Percentiles rank a stretch among this genome's conserved stretches.
Evolutionary conservation across 1,284 basidiomycete species (phyloP).

Genomic region (Phylloboletellus chloephorus): DNA sequence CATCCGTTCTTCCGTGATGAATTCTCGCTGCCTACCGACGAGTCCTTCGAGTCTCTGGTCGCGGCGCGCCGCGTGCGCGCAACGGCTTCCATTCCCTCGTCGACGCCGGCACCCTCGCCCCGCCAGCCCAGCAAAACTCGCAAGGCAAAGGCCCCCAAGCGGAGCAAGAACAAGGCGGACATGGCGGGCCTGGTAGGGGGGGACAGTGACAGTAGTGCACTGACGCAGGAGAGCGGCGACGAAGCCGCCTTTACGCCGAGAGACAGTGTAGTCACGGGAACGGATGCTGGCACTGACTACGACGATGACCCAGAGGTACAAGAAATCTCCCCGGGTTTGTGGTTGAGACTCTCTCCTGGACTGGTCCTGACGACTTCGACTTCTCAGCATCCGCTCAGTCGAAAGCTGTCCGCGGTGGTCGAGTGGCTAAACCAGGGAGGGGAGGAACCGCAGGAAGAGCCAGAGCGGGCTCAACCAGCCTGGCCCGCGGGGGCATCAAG

Average conservation of each 20-base stretch:
- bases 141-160: conserved; percentile 24
- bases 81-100: conserved; percentile 51
- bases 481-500: conserved; percentile 27
- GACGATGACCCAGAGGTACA: conserved; percentile 57
- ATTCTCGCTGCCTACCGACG: conserved; percentile 57
- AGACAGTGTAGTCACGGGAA: conserved; percentile 60
- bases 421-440: conserved; percentile 24
- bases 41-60: conserved; percentile 52
- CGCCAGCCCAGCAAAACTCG: conserved; percentile 28
- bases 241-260: conserved; percentile 52
- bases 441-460: conserved; percentile 22
- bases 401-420: conserved; percentile 25
- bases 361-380: conserved; percentile 16
- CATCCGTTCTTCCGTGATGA: conserved; percentile 71
- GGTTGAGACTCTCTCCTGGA: background rate
- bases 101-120: conserved; percentile 47
- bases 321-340: conserved; percentile 52
- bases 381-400: conserved; percentile 19
- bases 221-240: conserved; percentile 74
- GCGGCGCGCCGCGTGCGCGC: conserved; percentile 58
- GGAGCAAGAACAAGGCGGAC: conserved; percentile 34
- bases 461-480: conserved; percentile 22
- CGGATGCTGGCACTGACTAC: conserved; percentile 64
- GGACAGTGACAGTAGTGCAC: conserved; percentile 74
- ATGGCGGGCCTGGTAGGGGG: conserved; percentile 66